Conservation (phyloP, 371 early-diverging fungal genomes). For the Circinella minor region DNA sequence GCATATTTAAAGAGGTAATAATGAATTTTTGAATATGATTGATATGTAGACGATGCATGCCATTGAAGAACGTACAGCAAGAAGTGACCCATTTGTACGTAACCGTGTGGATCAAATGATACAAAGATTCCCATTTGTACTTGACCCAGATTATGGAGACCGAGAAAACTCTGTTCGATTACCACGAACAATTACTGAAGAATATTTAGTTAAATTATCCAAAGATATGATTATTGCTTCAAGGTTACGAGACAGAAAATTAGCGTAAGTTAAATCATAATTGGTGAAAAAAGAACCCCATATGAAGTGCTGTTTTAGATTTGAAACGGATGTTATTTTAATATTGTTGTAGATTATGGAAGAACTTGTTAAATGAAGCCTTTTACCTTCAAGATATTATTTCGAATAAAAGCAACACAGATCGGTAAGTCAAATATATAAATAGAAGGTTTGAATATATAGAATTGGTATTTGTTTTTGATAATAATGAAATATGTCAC, state of each 20-base stretch:
- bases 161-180: slow-evolving; percentile 35
- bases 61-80: slow-evolving; percentile 28
- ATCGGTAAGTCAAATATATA: slow-evolving; percentile 45
- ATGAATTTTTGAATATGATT: neutral
- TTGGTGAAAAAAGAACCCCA: neutral
- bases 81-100: slow-evolving; percentile 47
- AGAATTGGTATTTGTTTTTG: too few species aligned
- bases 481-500: too few species aligned
- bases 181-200: slow-evolving; percentile 57
- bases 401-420: slow-evolving; percentile 60
- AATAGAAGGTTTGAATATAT: too few species aligned
- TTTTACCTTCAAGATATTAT: slow-evolving; percentile 79
- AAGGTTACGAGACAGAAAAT: slow-evolving; percentile 64
- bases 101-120: slow-evolving; percentile 61
- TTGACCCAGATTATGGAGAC: slow-evolving; percentile 32
- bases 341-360: slow-evolving; percentile 56
- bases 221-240: slow-evolving; percentile 61
- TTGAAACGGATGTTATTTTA: neutral
- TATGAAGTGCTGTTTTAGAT: neutral
- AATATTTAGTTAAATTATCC: slow-evolving; percentile 58
- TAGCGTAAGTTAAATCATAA: slow-evolving; percentile 57
- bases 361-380: slow-evolving; percentile 64
- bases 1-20: neutral
- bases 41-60: slow-evolving; percentile 36
- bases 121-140: slow-evolving; percentile 52